Evolutionary conservation across 2,329 filamentous ascomycete genomes (phyloP).

Genomic region (Ceratocystiopsis minuta): DNA sequence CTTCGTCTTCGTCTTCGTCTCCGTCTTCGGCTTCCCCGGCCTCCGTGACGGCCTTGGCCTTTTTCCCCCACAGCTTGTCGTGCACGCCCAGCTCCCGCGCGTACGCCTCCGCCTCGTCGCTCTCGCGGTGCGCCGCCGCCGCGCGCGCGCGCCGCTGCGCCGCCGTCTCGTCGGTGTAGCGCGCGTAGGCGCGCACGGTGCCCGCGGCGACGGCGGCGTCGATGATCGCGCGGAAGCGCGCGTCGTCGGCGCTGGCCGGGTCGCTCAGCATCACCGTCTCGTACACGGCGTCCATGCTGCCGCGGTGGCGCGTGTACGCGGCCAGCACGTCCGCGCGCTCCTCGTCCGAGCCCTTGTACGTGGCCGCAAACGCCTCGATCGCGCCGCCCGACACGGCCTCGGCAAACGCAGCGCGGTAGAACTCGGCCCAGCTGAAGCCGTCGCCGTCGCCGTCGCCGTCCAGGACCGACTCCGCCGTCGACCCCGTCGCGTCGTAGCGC

Average conservation of each 20-base stretch:
- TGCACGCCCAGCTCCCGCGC: constrained; percentile 59
- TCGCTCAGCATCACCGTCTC: constrained; percentile 74
- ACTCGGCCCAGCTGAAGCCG: constrained; percentile 79
- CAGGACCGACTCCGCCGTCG: constrained; percentile 64
- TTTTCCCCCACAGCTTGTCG: constrained; percentile 46
- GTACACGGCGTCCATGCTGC: constrained; percentile 62
- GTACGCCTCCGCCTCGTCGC: constrained; percentile 53
- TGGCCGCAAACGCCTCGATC: constrained; percentile 55
- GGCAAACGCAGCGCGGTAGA: constrained; percentile 70
- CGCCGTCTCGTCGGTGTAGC: constrained; percentile 59
- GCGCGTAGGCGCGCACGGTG: constrained; percentile 46
- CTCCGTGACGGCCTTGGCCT: constrained; percentile 24
- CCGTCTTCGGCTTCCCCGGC: constrained; percentile 5
- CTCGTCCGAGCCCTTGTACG: constrained; percentile 76
- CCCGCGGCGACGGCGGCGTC: constrained; percentile 57
- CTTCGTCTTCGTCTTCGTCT: constrained; percentile 12
- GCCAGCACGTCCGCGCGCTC: constrained; percentile 61
- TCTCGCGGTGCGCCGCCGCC: constrained; percentile 48
- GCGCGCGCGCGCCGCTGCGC: constrained; percentile 40
- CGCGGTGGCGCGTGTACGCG: constrained; percentile 56
- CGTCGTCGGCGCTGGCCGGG: constrained; percentile 72
- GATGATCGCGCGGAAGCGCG: constrained; percentile 65
- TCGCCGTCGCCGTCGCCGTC: constrained; percentile 58
- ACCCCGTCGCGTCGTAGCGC: constrained; percentile 80
- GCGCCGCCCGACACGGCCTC: constrained; percentile 56